These are phyloP conservation scores for Vicia faba DNA, from an alignment of 306 rosid species.

Conservation along the genomic window DNA sequence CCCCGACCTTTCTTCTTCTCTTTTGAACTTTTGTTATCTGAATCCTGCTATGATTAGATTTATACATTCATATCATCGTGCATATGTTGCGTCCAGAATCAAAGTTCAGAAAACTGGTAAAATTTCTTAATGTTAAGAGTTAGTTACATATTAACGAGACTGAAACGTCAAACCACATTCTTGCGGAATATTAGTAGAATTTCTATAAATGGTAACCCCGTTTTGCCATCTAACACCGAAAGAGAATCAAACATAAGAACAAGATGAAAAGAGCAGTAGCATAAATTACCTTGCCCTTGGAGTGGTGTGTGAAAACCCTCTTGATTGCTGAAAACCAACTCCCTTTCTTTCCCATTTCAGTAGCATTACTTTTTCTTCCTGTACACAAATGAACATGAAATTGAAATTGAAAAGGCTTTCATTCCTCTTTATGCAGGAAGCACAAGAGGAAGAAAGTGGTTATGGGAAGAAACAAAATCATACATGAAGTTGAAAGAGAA, in stretches of 20 bases:
- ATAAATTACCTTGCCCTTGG: slow-evolving; percentile 71
- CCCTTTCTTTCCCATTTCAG: slow-evolving; percentile 94
- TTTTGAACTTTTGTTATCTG: slow-evolving; percentile 68
- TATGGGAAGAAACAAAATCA: slow-evolving; percentile 31
- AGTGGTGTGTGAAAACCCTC: slow-evolving; percentile 75
- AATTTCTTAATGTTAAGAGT: too few species aligned
- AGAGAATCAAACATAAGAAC: slow-evolving; percentile 5
- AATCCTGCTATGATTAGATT: slow-evolving; percentile 55
- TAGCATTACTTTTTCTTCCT: slow-evolving; percentile 78
- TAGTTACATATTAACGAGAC: not conserved
- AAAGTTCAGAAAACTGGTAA: too few species aligned
- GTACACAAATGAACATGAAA: slow-evolving; percentile 28
- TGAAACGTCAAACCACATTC: not conserved
- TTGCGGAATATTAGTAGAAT: not conserved
- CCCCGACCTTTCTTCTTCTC: slow-evolving; percentile 84
- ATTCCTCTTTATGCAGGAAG: slow-evolving; percentile 7
- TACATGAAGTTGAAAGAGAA: slow-evolving; percentile 36
- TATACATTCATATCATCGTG: slow-evolving; percentile 22
- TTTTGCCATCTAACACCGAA: slow-evolving; percentile 21
- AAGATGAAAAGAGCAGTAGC: slow-evolving; percentile 37
- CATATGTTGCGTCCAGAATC: slow-evolving; percentile 22
- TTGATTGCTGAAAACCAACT: slow-evolving; percentile 95
- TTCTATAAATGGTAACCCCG: slow-evolving; percentile 9
- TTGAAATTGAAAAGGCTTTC: slow-evolving; percentile 27
- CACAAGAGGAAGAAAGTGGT: slow-evolving; percentile 11